Evolutionary conservation across 2,329 filamentous ascomycete genomes (phyloP).

Genomic region (Neonectria ditissima): DNA sequence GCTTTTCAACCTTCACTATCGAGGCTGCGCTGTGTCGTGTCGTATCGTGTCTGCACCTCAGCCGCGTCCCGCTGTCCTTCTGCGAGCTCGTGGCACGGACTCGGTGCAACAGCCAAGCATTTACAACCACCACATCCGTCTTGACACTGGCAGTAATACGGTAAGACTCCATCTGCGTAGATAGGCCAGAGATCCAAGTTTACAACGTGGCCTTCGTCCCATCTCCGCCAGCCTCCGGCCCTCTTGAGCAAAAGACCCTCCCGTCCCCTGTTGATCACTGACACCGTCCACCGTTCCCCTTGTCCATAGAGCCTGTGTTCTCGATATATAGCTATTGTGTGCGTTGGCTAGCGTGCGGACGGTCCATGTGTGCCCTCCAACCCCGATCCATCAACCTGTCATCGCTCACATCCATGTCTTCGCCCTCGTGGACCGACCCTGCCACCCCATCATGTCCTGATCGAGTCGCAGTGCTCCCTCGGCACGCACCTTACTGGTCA

Average conservation of each 20-base stretch:
- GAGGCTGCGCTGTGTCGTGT: background rate
- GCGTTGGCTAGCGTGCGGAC: conserved; percentile 25
- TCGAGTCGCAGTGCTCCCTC: conserved; percentile 18
- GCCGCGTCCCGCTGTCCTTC: conserved; percentile 20
- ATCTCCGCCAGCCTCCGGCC: background rate
- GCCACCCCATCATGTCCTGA: conserved; percentile 19
- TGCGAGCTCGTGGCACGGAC: conserved; percentile 31
- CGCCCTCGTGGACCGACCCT: conserved; percentile 19
- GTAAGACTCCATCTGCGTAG: conserved; percentile 3
- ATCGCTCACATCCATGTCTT: conserved; percentile 18
- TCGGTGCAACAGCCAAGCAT: conserved; percentile 12
- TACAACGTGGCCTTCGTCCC: conserved; percentile 18
- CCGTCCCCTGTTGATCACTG: background rate
- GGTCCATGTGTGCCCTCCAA: conserved; percentile 14
- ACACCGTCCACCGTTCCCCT: background rate
- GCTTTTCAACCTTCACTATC: background rate
- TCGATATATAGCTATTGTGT: conserved; percentile 18
- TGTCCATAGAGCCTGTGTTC: conserved; percentile 5
- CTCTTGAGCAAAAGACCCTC: background rate
- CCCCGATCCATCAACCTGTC: conserved; percentile 10
- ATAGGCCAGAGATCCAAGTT: background rate
- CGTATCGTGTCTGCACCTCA: conserved; percentile 26
- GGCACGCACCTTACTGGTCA: conserved; percentile 31
- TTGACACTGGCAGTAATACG: conserved; percentile 4
- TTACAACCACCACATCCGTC: conserved; percentile 11